phyloP scores from a whole-genome alignment of 2,329 filamentous ascomycete genomes.

The Bipolaris oryzae region DNA sequence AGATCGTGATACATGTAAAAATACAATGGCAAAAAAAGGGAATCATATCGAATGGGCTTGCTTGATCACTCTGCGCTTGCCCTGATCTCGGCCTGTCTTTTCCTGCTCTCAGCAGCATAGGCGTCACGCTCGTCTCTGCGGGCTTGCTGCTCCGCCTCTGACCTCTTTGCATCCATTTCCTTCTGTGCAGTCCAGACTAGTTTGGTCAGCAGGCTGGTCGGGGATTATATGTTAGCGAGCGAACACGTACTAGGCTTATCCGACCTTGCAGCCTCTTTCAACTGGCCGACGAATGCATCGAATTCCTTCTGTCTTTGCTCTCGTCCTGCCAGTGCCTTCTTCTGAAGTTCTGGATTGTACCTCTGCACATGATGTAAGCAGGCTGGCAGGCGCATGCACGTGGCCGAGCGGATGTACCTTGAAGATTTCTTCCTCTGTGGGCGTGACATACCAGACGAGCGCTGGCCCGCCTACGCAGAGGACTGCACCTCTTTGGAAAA shows the following conservation, averaged over 20 bases:
- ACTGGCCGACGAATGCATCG: slow-evolving; percentile 79
- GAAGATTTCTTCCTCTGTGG: slow-evolving; percentile 91
- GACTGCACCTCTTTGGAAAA: slow-evolving; percentile 64
- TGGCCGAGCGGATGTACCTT: slow-evolving; percentile 51
- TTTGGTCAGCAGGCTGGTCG: slow-evolving; percentile 17
- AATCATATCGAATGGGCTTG: not conserved
- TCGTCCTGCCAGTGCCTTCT: slow-evolving; percentile 80
- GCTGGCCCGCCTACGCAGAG: slow-evolving; percentile 85
- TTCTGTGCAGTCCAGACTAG: slow-evolving; percentile 47
- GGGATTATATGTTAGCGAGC: not conserved
- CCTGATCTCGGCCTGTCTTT: slow-evolving; percentile 43
- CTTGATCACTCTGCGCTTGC: slow-evolving; percentile 35
- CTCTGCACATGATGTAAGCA: slow-evolving; percentile 53
- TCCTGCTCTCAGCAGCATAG: slow-evolving; percentile 40
- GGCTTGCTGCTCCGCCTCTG: slow-evolving; percentile 32
- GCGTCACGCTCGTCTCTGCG: slow-evolving; percentile 41
- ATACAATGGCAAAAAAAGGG: slow-evolving; percentile 16
- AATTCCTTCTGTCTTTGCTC: slow-evolving; percentile 82
- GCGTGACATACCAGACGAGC: slow-evolving; percentile 77
- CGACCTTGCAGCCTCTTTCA: slow-evolving; percentile 90
- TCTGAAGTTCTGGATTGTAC: slow-evolving; percentile 95
- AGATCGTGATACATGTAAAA: slow-evolving; percentile 27
- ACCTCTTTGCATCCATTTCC: slow-evolving; percentile 41
- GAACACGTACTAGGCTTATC: slow-evolving; percentile 79
- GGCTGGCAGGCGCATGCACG: slow-evolving; percentile 14